phyloP scores from a whole-genome alignment of 495 filamentous ascomycete genomes.

The Xylaria acuta region DNA sequence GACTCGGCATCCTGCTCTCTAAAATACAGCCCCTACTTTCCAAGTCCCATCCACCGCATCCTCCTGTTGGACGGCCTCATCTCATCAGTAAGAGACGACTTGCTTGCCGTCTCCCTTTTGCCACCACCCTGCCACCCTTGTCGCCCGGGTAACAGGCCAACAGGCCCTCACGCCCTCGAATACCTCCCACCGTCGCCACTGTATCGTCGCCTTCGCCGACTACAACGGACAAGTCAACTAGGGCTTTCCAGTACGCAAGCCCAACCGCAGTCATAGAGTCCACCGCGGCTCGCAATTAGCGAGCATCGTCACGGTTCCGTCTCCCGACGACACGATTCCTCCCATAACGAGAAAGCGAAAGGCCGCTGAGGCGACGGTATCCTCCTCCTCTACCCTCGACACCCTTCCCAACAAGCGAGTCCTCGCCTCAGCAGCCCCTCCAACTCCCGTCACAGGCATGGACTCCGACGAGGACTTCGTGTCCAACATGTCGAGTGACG shows the following conservation, averaged over 20 bases:
- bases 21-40: neutral
- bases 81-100: neutral
- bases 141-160: neutral
- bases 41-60: neutral
- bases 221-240: neutral
- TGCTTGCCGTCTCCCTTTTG: neutral
- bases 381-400: constrained; percentile 44
- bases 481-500: constrained; percentile 79
- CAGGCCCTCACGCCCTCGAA: neutral
- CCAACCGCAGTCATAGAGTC: neutral
- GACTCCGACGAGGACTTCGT: constrained; percentile 97
- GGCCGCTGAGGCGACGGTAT: constrained; percentile 77
- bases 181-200: neutral
- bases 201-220: neutral
- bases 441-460: constrained; percentile 79
- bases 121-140: neutral
- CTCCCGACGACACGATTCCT: constrained; percentile 61
- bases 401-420: constrained; percentile 58
- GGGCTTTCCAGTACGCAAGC: neutral
- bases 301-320: constrained; percentile 30
- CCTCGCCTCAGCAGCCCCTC: constrained; percentile 59
- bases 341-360: constrained; percentile 84
- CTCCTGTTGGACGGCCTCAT: neutral
- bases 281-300: constrained; percentile 31
- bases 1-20: neutral